Conservation (phyloP, 129 eudicot species). For the Chrysanthemum lavandulifolium region DNA sequence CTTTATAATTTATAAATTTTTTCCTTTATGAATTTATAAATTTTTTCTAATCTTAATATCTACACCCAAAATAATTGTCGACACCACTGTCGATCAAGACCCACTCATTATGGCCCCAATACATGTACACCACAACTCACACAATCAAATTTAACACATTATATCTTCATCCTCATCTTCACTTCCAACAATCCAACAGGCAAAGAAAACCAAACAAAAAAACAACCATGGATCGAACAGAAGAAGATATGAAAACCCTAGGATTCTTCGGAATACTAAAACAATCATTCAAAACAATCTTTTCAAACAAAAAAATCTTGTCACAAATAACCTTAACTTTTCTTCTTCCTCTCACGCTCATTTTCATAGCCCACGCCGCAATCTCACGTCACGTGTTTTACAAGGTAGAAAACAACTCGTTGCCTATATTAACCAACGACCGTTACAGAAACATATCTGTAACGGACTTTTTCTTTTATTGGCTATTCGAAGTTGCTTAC, state of each 20-base stretch:
- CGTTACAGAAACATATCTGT: background rate
- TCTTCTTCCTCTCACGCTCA: conserved; percentile 33
- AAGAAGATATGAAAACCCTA: conserved; percentile 30
- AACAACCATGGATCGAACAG: conserved; percentile 29
- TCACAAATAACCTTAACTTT: conserved; percentile 28
- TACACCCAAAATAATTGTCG: too few relatives aligned
- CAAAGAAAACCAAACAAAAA: background rate
- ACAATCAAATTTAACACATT: background rate
- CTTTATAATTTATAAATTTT: too few relatives aligned
- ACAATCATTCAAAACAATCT: conserved; percentile 33
- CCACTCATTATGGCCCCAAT: too few relatives aligned
- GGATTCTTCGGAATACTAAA: conserved; percentile 38
- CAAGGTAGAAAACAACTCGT: background rate
- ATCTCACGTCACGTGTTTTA: conserved; percentile 15
- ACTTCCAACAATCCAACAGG: background rate
- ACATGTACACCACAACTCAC: background rate
- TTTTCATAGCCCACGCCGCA: conserved; percentile 23
- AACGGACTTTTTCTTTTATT: conserved; percentile 26
- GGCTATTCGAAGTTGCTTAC: conserved; percentile 42
- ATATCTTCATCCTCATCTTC: background rate
- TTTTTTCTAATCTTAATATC: too few relatives aligned
- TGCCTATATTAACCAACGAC: background rate
- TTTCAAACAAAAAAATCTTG: conserved; percentile 21
- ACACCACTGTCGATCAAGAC: too few relatives aligned
- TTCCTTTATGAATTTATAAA: too few relatives aligned